Evolutionary conservation across 768 basidiomycete genomes (phyloP), one percentile per base, ranked within the genome.

Genomic region (Amanita jacksonii): DNA sequence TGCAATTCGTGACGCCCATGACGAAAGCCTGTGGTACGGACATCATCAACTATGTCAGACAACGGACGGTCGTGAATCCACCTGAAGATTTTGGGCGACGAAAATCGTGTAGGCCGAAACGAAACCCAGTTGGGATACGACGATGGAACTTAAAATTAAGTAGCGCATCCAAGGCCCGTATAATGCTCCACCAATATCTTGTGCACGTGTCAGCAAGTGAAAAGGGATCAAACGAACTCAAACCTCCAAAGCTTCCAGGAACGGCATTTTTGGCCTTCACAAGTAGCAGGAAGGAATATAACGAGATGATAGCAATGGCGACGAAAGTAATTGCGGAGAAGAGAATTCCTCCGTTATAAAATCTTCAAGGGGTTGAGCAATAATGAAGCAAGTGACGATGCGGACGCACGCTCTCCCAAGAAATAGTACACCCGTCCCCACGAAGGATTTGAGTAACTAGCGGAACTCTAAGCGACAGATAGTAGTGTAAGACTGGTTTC

Each of bases 121-220:
- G 60, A 92, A 93, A 31, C 90, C 90, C 27, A 93, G 65, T 59
- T 92, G 96, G 1, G 94, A 97, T 18, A 93, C 58, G 0, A 84
- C 71, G 56, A 99, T 94, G 12, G 90, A 92, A 3, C 68, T 69
- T 6, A 99, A 75, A 56, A 99, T 97, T 10, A 80, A 66, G 48
- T 85, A 80, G 35, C 96, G 81, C 88, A 99, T 89, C 81, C 83
- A 89, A 10, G 79, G 77, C 1, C 96, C 96, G 54, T 96, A 98
- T 7, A 99, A 65, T 0, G 73, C 62, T 1, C 96, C 96, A 22
- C 96, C 96, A 44, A 99, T 92, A 56, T 98, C 96, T 90, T 45
- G 8, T 15, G 35, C 31, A 18, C 9, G 23, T 1, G 20, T 12
- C 30, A 51, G 27, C 52, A 40, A 15, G 23, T 41, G 1, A 22